These are phyloP conservation scores for Cladosporium sp. DNA, from an alignment of 2,329 filamentous ascomycete genomes.

Conservation along the genomic window DNA sequence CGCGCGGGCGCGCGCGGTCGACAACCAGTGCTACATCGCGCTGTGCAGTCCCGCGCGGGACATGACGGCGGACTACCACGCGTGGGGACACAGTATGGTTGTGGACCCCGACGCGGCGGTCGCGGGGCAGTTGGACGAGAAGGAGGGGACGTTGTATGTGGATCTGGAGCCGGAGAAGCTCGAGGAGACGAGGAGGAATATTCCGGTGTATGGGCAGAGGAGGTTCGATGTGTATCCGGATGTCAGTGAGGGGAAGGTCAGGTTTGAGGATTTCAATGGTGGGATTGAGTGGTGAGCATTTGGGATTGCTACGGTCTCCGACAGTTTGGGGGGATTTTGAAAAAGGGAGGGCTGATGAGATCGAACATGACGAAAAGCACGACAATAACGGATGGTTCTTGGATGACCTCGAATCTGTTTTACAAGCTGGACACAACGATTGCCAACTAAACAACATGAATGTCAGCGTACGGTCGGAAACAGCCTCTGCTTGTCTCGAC, in stretches of 20 bases:
- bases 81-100: constrained; percentile 88
- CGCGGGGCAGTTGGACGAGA: constrained; percentile 75
- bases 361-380: background rate
- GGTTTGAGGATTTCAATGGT: constrained; percentile 32
- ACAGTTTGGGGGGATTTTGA: no score
- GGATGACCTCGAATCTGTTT: no score
- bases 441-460: no score
- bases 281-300: constrained; percentile 21
- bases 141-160: constrained; percentile 72
- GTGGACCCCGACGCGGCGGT: constrained; percentile 84
- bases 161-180: constrained; percentile 70
- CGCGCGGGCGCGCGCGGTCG: constrained; percentile 78
- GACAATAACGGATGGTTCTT: no score
- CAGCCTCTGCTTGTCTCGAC: no score
- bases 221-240: constrained; percentile 96
- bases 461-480: no score
- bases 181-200: constrained; percentile 73
- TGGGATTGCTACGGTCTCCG: background rate
- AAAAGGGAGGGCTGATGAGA: background rate
- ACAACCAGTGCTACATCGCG: constrained; percentile 93
- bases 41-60: constrained; percentile 90
- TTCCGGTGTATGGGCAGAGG: constrained; percentile 81
- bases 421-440: no score
- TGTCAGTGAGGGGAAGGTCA: constrained; percentile 62
- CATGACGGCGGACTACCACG: constrained; percentile 73